Conservation (phyloP, 306 rosid genomes). For the Cercis canadensis region DNA sequence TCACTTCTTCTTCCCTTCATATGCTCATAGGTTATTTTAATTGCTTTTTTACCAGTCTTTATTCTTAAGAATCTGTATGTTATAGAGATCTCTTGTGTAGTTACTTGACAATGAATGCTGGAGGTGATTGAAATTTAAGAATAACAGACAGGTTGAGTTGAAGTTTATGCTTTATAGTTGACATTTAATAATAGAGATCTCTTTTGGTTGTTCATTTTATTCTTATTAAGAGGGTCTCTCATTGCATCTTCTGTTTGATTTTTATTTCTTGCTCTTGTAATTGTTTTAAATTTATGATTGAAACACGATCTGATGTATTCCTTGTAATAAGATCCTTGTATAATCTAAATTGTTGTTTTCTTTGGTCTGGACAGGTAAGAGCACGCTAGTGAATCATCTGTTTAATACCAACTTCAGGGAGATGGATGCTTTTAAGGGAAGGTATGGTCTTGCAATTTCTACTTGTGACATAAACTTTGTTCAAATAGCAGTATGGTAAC, state of each 20-base stretch:
- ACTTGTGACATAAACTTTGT: constrained; percentile 13
- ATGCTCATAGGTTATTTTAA: constrained; percentile 6
- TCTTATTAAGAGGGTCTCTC: neutral
- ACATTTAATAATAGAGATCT: constrained; percentile 11
- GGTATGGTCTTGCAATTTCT: constrained; percentile 57
- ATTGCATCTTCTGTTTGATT: constrained; percentile 24
- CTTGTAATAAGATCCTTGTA: neutral
- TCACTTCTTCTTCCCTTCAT: constrained; percentile 7
- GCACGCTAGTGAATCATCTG: constrained; percentile 83
- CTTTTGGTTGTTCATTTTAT: constrained; percentile 17
- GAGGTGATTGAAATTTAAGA: constrained; percentile 29
- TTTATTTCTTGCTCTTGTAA: constrained; percentile 15
- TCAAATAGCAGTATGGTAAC: constrained; percentile 4
- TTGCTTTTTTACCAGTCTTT: neutral
- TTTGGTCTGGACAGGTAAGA: constrained; percentile 75
- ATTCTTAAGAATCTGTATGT: constrained; percentile 18
- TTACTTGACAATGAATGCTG: constrained; percentile 28
- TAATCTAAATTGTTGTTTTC: constrained; percentile 21
- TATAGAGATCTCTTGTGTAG: constrained; percentile 1
- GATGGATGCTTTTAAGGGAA: constrained; percentile 98
- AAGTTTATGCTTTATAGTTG: constrained; percentile 22
- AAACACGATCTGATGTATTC: neutral
- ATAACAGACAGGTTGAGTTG: neutral
- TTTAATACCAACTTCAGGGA: constrained; percentile 86
- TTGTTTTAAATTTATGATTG: constrained; percentile 15